Percentiles rank a stretch among this genome's conserved stretches.
Evolutionary conservation across 129 eudicot species (phyloP).

Genomic region (Cynara cardunculus): DNA sequence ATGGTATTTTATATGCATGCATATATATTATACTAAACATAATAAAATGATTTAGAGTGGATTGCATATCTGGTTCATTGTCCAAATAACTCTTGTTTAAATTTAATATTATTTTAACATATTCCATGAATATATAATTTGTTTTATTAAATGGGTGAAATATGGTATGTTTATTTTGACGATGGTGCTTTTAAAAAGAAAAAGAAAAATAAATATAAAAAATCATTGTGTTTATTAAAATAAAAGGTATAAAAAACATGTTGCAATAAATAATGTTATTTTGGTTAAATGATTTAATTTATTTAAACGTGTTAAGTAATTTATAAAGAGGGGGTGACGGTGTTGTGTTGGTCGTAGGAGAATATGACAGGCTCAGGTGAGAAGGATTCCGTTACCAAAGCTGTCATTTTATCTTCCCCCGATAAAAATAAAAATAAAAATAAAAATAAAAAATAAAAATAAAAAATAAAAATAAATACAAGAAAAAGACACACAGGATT

Average conservation of each 20-base stretch:
- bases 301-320: background rate
- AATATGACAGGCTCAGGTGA: constrained; percentile 1
- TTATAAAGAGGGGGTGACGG: background rate
- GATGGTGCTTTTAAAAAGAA: too few species aligned
- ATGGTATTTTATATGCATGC: background rate
- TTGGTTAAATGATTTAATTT: background rate
- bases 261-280: background rate
- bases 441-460: background rate
- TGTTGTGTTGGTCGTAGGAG: background rate
- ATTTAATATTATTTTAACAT: too few species aligned
- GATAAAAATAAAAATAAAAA: background rate
- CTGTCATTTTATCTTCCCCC: background rate
- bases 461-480: too few species aligned
- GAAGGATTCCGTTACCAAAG: background rate
- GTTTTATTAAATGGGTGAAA: background rate
- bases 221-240: background rate
- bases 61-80: too few species aligned
- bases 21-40: too few species aligned
- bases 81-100: too few species aligned
- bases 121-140: background rate
- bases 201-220: too few species aligned
- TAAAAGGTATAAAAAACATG: background rate
- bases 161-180: too few species aligned
- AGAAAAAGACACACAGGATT: constrained; percentile 3
- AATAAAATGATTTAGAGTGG: too few species aligned